Base-by-base conservation (phyloP, 345 rosid species). In the Atalantia buxifolia region DNA sequence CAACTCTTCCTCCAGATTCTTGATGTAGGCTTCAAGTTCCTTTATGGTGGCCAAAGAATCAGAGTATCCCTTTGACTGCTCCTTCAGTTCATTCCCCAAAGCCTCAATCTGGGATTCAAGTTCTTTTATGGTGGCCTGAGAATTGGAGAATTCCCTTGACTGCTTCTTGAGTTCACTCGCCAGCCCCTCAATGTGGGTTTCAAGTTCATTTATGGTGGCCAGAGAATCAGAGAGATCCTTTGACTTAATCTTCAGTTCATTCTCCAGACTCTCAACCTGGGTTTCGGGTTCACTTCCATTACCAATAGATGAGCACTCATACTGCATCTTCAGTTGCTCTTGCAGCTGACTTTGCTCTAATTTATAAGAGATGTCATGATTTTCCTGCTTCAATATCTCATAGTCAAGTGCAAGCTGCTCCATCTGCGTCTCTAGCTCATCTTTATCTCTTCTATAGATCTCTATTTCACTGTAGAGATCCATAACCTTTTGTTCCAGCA, bases 331-430 rank as follows among this genome's bases (percentile, higher is more conserved):
- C 66, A 91, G 83, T 45, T 92, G 94, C 81, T 92, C 98, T 87
- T 90, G 95, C 70, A 94, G 79, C 84, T 87, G 87, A 78, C 91
- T 90, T 83, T 96, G 99, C 89, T 96, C 98, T 82, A 93, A 81
- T 81, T 87, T 93, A 75, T 83, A 87, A 5, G 93, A 91, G 61
- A 91, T 73, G 65, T 86, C 87, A 24, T 94, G 98, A 82, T 94
- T 91, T 81, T 92, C 94, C 75, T 97, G 98, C 83, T 93, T 94
- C 77, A 93, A 35, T 82, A 94, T 97, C 96, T 97, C 98, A 75
- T 97, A 93, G 75, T 97, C 99, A 72, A 97, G 88, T 59, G 95
- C 99, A 67, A 97, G 89, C 83, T 94, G 98, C 87, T 97, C 97
- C 94, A 92, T 89, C 79, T 93, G 98, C 82, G 87, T 88, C 93